A percentile compares a stretch with the other conserved stretches of the same genome.
phyloP scores from a whole-genome alignment of 768 basidiomycete species.

The Tulasnella calospora region DNA sequence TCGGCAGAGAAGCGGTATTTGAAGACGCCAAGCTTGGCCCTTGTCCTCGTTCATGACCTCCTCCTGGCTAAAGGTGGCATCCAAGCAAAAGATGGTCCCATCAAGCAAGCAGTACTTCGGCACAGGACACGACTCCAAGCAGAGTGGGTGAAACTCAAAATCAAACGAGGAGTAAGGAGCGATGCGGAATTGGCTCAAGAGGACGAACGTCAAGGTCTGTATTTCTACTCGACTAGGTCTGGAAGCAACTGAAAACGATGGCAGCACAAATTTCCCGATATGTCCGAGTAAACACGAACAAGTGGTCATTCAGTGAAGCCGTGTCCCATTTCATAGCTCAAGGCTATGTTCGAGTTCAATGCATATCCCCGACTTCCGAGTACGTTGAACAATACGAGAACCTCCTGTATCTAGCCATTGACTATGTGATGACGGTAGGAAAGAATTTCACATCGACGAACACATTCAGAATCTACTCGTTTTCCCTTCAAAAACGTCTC shows the following conservation, averaged over 20 bases:
- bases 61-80: constrained; percentile 75
- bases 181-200: constrained; percentile 60
- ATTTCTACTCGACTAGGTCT: not conserved
- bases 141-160: constrained; percentile 80
- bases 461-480: constrained; percentile 80
- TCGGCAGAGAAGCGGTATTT: constrained; percentile 71
- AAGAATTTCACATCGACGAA: constrained; percentile 63
- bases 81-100: constrained; percentile 82
- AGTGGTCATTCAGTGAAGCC: constrained; percentile 64
- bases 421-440: constrained; percentile 34
- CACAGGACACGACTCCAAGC: constrained; percentile 86
- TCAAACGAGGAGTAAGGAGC: constrained; percentile 63
- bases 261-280: constrained; percentile 66
- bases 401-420: not conserved
- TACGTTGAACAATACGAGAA: not conserved
- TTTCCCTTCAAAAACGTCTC: constrained; percentile 59
- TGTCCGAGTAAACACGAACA: constrained; percentile 71
- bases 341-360: constrained; percentile 44
- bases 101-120: constrained; percentile 79
- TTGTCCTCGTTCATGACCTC: constrained; percentile 88
- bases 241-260: not conserved
- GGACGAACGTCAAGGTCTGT: constrained; percentile 60
- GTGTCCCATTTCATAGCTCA: constrained; percentile 50
- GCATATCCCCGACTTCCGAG: not conserved
- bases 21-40: constrained; percentile 66